Evolutionary conservation across 306 rosid genomes (phyloP).

Genomic region (Cucumis cinereus): DNA sequence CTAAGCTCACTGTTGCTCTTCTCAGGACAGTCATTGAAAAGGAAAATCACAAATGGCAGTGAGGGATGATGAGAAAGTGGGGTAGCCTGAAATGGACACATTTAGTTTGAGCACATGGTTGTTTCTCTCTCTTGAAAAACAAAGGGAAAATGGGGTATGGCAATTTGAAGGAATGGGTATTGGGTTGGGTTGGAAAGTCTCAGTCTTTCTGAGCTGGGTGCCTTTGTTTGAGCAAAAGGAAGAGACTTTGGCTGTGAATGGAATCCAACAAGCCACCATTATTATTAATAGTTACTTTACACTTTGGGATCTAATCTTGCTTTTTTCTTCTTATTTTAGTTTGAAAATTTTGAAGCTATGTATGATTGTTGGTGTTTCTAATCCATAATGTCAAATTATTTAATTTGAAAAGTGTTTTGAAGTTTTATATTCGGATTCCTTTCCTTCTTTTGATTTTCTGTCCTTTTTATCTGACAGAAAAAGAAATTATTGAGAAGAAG

Average conservation of each 20-base stretch:
- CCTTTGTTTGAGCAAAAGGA: neutral
- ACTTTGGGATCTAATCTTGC: neutral
- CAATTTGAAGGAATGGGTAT: neutral
- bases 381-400: neutral
- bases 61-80: neutral
- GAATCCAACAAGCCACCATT: neutral
- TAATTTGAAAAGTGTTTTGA: neutral
- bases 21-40: neutral
- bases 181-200: neutral
- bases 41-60: neutral
- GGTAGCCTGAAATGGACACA: neutral
- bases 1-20: neutral
- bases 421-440: neutral
- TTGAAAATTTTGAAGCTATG: neutral
- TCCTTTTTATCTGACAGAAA: no score
- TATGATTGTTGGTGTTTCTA: neutral
- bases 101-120: conserved; percentile 3
- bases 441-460: neutral
- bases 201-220: neutral
- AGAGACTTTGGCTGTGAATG: neutral
- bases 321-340: neutral
- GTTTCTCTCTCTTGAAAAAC: neutral
- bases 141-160: neutral
- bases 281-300: neutral
- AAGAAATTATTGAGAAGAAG: no score